Percentiles rank a stretch among this genome's conserved stretches.
Conservation (phyloP, 2,329 filamentous ascomycete species). For the Colletotrichum camelliae region DNA sequence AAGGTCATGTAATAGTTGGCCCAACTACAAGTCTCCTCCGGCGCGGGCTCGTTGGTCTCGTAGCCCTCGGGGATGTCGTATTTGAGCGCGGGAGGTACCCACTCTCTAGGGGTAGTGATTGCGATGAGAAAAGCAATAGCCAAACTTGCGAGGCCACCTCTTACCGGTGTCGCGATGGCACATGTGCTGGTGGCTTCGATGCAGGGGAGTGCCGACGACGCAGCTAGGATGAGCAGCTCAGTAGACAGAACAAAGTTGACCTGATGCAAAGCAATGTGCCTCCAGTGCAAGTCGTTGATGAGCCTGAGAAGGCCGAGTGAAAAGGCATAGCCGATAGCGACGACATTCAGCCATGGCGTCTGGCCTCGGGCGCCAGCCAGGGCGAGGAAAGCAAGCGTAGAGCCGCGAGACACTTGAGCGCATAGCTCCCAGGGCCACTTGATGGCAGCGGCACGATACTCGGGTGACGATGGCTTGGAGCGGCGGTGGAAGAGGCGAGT, state of each 20-base stretch:
- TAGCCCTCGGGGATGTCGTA: conserved; percentile 42
- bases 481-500: conserved; percentile 37
- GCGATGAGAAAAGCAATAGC: conserved; percentile 43
- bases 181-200: conserved; percentile 40
- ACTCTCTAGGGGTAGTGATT: conserved; percentile 53
- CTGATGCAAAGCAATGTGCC: conserved; percentile 52
- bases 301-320: conserved; percentile 49
- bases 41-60: conserved; percentile 43
- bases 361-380: conserved; percentile 37
- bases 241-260: conserved; percentile 50
- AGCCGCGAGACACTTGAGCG: conserved; percentile 45
- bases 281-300: conserved; percentile 46
- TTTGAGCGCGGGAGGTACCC: conserved; percentile 49
- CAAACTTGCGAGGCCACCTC: conserved; percentile 41
- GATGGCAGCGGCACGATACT: conserved; percentile 42
- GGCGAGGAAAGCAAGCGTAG: conserved; percentile 43
- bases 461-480: conserved; percentile 28
- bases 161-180: conserved; percentile 27
- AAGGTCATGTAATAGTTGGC: conserved; percentile 56
- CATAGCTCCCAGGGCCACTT: conserved; percentile 47
- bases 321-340: conserved; percentile 45
- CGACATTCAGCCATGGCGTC: conserved; percentile 41
- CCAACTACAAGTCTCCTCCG: conserved; percentile 61
- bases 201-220: conserved; percentile 48
- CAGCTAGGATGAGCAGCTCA: conserved; percentile 39